Evolutionary conservation across 768 basidiomycete genomes (phyloP).

Genomic region (Dacryopinax primogenitus): DNA sequence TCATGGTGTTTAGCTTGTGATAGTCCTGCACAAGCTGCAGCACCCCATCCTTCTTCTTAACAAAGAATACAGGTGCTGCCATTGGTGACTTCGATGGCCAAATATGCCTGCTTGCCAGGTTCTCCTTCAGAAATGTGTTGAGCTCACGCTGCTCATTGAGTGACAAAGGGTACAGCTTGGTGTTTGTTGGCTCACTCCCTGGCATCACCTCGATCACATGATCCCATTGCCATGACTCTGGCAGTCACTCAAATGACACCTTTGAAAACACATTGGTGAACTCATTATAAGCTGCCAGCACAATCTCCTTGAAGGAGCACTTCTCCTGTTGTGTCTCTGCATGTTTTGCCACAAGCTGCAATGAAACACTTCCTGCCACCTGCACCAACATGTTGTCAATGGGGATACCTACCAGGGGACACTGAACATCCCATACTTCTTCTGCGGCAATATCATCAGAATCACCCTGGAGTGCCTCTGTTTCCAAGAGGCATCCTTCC

Average conservation of each 20-base stretch:
- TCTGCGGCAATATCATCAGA: too few relatives aligned
- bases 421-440: too few relatives aligned
- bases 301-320: background rate
- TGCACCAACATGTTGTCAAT: too few relatives aligned
- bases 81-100: slow-evolving; percentile 18
- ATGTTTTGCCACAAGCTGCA: background rate
- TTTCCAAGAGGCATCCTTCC: too few relatives aligned
- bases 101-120: slow-evolving; percentile 17
- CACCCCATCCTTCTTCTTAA: slow-evolving; percentile 29
- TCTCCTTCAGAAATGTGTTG: slow-evolving; percentile 21
- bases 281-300: slow-evolving; percentile 11
- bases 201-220: slow-evolving; percentile 16
- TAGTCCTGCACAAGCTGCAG: slow-evolving; percentile 29
- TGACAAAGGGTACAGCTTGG: slow-evolving; percentile 19
- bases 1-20: slow-evolving; percentile 16
- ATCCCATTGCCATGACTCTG: slow-evolving; percentile 16
- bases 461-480: too few relatives aligned
- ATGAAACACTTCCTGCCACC: background rate
- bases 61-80: slow-evolving; percentile 24
- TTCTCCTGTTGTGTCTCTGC: background rate
- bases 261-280: slow-evolving; percentile 21
- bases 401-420: too few relatives aligned
- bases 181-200: slow-evolving; percentile 6
- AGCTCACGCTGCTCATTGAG: slow-evolving; percentile 19
- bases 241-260: slow-evolving; percentile 18